Conservation (phyloP, 140 eudicot species). For the Senecio squalidus region DNA sequence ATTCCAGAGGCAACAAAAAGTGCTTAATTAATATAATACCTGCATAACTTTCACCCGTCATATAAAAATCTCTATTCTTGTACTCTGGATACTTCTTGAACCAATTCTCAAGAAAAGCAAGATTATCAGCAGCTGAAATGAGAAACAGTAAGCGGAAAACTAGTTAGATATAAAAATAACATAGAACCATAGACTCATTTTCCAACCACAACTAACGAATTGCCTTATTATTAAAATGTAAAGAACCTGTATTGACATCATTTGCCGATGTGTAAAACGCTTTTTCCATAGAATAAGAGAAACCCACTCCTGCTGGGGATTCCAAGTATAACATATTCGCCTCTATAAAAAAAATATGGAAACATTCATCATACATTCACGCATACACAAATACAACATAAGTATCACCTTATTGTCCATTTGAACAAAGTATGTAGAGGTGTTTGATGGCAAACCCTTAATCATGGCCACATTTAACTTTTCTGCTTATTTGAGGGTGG, state of each 20-base stretch:
- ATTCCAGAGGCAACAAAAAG: background rate
- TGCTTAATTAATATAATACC: constrained; percentile 31
- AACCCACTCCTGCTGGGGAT: constrained; percentile 94
- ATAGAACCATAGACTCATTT: background rate
- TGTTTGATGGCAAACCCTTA: too few species aligned
- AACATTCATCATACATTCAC: constrained; percentile 10
- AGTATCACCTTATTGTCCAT: background rate
- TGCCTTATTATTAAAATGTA: constrained; percentile 5
- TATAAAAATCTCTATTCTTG: constrained; percentile 56
- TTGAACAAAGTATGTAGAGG: too few species aligned
- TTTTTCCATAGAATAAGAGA: constrained; percentile 53
- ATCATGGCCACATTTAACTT: too few species aligned
- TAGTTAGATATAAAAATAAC: background rate
- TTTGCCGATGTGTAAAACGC: constrained; percentile 42
- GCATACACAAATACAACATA: constrained; percentile 1
- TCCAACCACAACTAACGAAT: background rate
- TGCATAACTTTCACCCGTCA: constrained; percentile 80
- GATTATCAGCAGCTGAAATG: constrained; percentile 57
- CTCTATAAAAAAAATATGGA: constrained; percentile 34
- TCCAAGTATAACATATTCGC: constrained; percentile 87
- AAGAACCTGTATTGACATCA: constrained; percentile 63
- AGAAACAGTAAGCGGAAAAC: constrained; percentile 2
- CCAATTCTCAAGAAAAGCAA: constrained; percentile 67
- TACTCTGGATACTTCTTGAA: constrained; percentile 57
- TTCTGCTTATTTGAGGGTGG: too few species aligned